A percentile compares a stretch with the other conserved stretches of the same genome.
Conservation (phyloP, 768 basidiomycete species). For the Russula lepida region DNA sequence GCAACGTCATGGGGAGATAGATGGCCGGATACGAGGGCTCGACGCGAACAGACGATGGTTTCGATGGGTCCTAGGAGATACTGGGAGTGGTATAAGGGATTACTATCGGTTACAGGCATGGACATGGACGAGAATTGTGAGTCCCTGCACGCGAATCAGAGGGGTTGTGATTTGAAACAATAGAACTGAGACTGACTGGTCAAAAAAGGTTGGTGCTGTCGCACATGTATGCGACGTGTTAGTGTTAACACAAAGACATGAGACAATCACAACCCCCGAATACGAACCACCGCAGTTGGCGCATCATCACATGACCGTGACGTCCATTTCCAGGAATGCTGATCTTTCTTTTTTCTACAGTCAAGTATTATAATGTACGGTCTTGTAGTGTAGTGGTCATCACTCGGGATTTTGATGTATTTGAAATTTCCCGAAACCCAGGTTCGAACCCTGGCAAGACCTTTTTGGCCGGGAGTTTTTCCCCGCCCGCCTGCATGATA, state of each 20-base stretch:
- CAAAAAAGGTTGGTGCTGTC: background rate
- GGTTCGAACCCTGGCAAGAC: constrained; percentile 23
- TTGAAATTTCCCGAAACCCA: constrained; percentile 19
- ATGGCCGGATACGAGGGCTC: background rate
- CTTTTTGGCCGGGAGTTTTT: background rate
- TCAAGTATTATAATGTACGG: background rate
- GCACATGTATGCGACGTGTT: background rate
- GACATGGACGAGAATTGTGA: background rate
- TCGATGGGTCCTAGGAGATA: constrained; percentile 11
- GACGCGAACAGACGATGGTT: constrained; percentile 10
- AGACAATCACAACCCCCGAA: background rate
- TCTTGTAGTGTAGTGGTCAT: constrained; percentile 23
- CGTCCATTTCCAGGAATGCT: too few species aligned
- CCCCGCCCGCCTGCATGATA: too few species aligned
- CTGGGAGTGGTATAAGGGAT: constrained; percentile 2
- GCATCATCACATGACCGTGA: constrained; percentile 15
- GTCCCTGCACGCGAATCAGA: background rate
- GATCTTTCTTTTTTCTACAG: too few species aligned
- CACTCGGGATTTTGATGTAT: constrained; percentile 21
- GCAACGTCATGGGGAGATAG: constrained; percentile 12
- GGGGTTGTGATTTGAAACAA: background rate
- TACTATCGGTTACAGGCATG: background rate
- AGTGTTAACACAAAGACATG: too few species aligned
- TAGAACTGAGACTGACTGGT: background rate
- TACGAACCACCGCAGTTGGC: background rate